Evolutionary conservation across 2,329 filamentous ascomycete species (phyloP), one percentile per base, ranked within the genome.

Genomic region (Epichloe festucae): DNA sequence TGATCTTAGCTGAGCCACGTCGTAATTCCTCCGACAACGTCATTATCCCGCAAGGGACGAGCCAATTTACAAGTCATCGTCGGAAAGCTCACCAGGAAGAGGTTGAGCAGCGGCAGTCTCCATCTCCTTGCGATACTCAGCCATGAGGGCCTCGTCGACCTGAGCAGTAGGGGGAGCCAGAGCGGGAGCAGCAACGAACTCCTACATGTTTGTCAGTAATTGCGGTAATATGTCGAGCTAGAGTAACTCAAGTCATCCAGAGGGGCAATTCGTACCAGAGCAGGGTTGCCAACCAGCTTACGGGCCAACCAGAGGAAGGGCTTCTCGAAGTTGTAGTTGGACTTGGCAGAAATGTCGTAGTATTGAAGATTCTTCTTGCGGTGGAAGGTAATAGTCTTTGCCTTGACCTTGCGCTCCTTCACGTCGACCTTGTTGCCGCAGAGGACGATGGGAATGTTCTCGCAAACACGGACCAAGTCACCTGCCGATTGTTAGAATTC

Each of bases 321-420:
- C 84, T 97, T 98, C 85, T 97, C 91, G 73, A 97, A 97, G 84
- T 97, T 97, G 79, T 98, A 97, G 82, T 97, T 97, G 68, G 90
- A 96, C 81, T 97, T 98, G 74, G 93, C 93, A 42, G 89, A 96
- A 71, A 97, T 97, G 65, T 97, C 93, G 81, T 98, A 98, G 83
- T 97, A 98, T 77, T 98, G 93, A 50, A 98, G 85, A 77, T 97
- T 98, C 85, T 98, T 98, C 88, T 98, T 98, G 76, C 93, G 89
- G 82, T 98, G 93, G 87, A 98, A 98, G 61, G 93, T 98, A 75
- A 98, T 98, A 70, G 91, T 94, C 88, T 98, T 98, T 69, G 93
- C 93, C 85, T 98, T 98, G 70, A 98, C 93, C 79, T 98, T 98
- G 74, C 93, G 89, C 83, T 98, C 93, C 87, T 98, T 98, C 60